Base-by-base conservation (phyloP, 2,329 filamentous ascomycete species). In the Ascochyta pisi region DNA sequence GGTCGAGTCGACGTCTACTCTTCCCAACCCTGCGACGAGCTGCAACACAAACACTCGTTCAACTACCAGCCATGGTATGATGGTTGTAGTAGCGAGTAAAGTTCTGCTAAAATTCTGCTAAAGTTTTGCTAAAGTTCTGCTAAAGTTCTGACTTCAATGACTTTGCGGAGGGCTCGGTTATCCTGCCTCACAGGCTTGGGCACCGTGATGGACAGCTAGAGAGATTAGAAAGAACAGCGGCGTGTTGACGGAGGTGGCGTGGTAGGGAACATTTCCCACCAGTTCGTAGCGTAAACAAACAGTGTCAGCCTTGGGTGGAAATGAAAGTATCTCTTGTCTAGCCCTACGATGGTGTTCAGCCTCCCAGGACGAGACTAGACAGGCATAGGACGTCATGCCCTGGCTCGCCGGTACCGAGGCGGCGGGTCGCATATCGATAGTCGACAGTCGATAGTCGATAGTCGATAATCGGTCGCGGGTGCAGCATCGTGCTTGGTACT, bases 181-280 rank as follows among this genome's bases (percentile, higher is more conserved):
- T 47, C 79, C 78, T 26, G 79, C 76, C 69, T 79, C 73, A 46
- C 80, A 79, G 15, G 78, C 72, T 66, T 78, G 57, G 79, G 70
- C 50, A 75, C 73, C 73, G 70, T 76, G 72, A 66, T 73, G 70
- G 69, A 29, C 52, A 26, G 56, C 31, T 42, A 38, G 22, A n/a
- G 33, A 15, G 29, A 15, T 33, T 33, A 10, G 29, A 15, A 33
- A 15, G 10, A 4, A 12, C 29, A 33, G 10, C 29, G 29, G 19
- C 19, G 19, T 19, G 19, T 19, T 19, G 19, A 19, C 19, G 19
- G 19, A 19, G 19, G 19, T 19, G 19, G 19, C 19, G 19, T 19
- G 19, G 19, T 19, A 19, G 3, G 19, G 19, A 19, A 19, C 19
- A 19, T 19, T 19, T 19, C 19, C 19, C 19, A 19, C 19, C 19